phyloP scores from a whole-genome alignment of 1,139 yeast species.

The Oligophagozyma castellii region DNA sequence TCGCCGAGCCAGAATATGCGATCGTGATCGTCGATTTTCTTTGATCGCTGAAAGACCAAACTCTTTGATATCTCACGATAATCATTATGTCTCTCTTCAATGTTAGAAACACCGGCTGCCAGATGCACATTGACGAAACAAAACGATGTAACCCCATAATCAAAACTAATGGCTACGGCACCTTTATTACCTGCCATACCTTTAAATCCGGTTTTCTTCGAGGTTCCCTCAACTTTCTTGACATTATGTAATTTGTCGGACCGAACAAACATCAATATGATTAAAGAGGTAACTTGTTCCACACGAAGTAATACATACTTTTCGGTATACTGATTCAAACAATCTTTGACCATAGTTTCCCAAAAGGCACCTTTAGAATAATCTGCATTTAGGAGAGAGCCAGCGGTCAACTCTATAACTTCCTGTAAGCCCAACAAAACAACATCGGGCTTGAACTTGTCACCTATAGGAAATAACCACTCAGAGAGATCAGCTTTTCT shows the following conservation, averaged over 20 bases:
- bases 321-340: conserved; percentile 35
- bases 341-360: conserved; percentile 44
- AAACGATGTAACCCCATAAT: conserved; percentile 60
- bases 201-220: conserved; percentile 87
- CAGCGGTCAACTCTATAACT: conserved; percentile 83
- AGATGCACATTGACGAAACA: conserved; percentile 79
- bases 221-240: conserved; percentile 58
- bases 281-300: conserved; percentile 79
- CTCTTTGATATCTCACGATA: conserved; percentile 44
- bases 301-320: conserved; percentile 62
- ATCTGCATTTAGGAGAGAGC: conserved; percentile 63
- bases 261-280: conserved; percentile 53
- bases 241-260: conserved; percentile 40
- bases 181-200: conserved; percentile 97
- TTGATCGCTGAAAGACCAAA: conserved; percentile 36
- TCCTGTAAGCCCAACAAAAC: conserved; percentile 88
- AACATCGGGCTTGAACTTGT: conserved; percentile 41
- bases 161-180: conserved; percentile 74
- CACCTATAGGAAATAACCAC: conserved; percentile 74
- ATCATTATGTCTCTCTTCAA: conserved; percentile 76
- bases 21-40: conserved; percentile 56
- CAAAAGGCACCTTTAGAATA: conserved; percentile 48
- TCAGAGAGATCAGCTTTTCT: conserved; percentile 40
- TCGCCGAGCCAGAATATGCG: conserved; percentile 87
- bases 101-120: conserved; percentile 78